Base-by-base conservation (phyloP, 1,284 basidiomycete genomes). In the Kwoniella shivajii region DNA sequence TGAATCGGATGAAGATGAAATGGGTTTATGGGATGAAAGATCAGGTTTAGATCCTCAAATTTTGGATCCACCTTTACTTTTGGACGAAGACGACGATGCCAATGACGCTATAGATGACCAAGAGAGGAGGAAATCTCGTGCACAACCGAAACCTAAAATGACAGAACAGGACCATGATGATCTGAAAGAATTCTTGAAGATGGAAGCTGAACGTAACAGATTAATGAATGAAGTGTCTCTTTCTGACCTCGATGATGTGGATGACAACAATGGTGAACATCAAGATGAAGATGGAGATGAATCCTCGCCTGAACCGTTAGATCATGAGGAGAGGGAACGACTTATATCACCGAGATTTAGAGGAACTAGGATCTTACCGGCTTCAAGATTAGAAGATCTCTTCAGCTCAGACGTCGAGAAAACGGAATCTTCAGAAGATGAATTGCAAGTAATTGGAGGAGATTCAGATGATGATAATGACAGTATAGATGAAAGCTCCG, bases 11-110 rank as follows among this genome's bases (percentile, higher is more conserved):
- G 68, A 73, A 52, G 74, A 74, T 57, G 71, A 69, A 49, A 46
- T 74, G 5, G 72, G 70, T 5, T 62, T 50, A 41, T 74, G 72
- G 72, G 68, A 59, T n/a, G 66, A 68, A 2, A 26, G 58, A 24
- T 66, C 66, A 1, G 71, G 67, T 2, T 50, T 72, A 36, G 70
- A 71, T 39, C 50, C 48, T 16, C 69, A 75, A 57, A 36, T 33
- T 9, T 30, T 57, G n/a, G 46, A 56, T 1, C 31, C 49, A 38
- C 34, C 49, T 42, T 42, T 50, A 14, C 37, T 53, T 16, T 41
- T 41, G 6, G 46, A 31, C 37, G 48, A 29, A 20, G 45, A 34
- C 3, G 60, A 61, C 60, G 29, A 27, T 30, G n/a, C n/a, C n/a
- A n/a, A n/a, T n/a, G n/a, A n/a, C n/a, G n/a, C n/a, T n/a, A 13